Conservation (phyloP, 2,329 filamentous ascomycete species). For the Ophiostoma australiae region DNA sequence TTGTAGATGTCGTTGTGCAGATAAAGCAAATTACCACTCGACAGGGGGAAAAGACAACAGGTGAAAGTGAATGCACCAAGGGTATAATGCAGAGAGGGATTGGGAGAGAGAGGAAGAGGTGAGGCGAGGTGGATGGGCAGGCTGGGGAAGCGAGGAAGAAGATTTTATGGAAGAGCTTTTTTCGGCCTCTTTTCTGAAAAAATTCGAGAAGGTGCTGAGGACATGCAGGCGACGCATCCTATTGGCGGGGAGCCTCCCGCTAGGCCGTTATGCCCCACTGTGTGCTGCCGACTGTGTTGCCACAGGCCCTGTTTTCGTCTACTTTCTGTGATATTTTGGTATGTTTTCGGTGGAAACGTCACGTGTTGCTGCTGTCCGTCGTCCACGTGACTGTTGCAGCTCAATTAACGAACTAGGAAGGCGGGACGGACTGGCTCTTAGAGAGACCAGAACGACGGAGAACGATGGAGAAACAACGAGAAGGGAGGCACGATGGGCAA, state of each 20-base stretch:
- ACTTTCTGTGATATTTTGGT: constrained; percentile 16
- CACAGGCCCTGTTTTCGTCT: too few relatives aligned
- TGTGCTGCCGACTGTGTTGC: background rate
- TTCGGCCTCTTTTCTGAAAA: constrained; percentile 24
- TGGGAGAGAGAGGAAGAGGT: constrained; percentile 16
- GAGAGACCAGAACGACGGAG: background rate
- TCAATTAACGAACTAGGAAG: background rate
- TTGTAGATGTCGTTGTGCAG: constrained; percentile 39
- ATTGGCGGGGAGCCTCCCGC: constrained; percentile 22
- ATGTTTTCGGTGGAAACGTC: background rate
- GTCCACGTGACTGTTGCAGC: background rate
- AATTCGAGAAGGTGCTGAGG: constrained; percentile 29
- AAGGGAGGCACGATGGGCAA: background rate
- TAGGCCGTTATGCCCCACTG: constrained; percentile 15
- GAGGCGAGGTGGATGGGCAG: constrained; percentile 14
- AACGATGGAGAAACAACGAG: background rate
- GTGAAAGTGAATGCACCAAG: constrained; percentile 24
- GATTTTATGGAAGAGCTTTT: constrained; percentile 28
- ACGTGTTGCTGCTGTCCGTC: background rate
- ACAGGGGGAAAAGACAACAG: constrained; percentile 11
- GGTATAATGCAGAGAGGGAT: constrained; percentile 14
- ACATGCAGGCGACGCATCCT: constrained; percentile 13
- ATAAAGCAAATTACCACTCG: constrained; percentile 27
- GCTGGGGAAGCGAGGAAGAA: constrained; percentile 16
- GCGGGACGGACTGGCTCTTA: background rate